Evolutionary conservation across 176 grass and related monocot species (phyloP), one percentile per base, ranked within the genome.

Genomic region (Phragmites australis): DNA sequence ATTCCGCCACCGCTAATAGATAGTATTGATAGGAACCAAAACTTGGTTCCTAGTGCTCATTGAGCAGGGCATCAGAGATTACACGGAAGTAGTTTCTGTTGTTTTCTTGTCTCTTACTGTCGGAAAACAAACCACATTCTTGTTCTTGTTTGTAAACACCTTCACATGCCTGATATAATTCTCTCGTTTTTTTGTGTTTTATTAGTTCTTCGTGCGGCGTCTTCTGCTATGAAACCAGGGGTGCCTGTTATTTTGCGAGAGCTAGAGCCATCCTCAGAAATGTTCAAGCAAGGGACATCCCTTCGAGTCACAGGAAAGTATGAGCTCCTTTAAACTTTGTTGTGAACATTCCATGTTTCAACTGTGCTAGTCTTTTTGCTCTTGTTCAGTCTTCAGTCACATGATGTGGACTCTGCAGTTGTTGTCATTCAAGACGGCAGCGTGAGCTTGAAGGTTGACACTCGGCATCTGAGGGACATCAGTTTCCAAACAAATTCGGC

Each of bases 261-360:
- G 76, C 58, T 93, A 41, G 82, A 77, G 39, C 81, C 90, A 29
- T 84, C 86, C 70, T 97, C 88, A 29, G 87, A 91, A 42, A 82
- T 93, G 54, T 93, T 89, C 77, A 91, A 85, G 74, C 95, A 94
- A 77, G 88, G 83, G 31, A 77, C 75, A 10, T 97, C 95, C 18
- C 81, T 97, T 66, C 72, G 88, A 45, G 87, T 97, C 70, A 93
- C 86, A 12, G 95, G 95, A 89, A 86, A 37, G 92, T 97, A 80
- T 51, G 83, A 6, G 21, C 3, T 63, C 32, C 12, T 64, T 54
- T 74, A 12, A 22, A 18, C 10, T 70, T 19, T 12, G 6, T 21
- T 68, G 34, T 87, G 75, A 59, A 30, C 14, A 59, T 45, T 34
- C 46, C 11, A 70, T 37, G 16, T 30, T 54, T 19, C 31, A 74